Base-by-base conservation (phyloP, 1,139 yeast species). In the Kazachstania sp. region DNA sequence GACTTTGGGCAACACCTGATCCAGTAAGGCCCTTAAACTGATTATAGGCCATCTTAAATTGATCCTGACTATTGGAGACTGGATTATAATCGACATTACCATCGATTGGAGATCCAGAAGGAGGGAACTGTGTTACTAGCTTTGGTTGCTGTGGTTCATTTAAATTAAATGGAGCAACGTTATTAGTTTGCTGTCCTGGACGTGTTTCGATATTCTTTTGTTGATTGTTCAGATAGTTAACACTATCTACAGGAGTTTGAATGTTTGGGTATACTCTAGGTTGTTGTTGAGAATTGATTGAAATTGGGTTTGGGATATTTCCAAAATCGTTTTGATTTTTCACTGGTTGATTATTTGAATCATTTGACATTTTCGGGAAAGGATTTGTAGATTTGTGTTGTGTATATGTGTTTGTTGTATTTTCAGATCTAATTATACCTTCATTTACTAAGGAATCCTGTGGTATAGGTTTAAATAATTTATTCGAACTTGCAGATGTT, bases 301-400 rank as follows among this genome's bases (percentile, higher is more conserved):
- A 31, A 37, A 42, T 9, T 4, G 35, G 2, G 20, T 15, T 29
- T 36, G 15, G n/a, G 47, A 37, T 31, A 36, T 18, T 29, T 23
- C 13, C 29, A 26, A 15, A 32, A 9, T 32, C 19, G 15, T 16
- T 32, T 3, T 15, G 15, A 3, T 32, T 32, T 23, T 23, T 7
- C 8, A 32, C 18, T 20, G 34, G n/a, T 30, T 44, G 36, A 7
- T 7, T 3, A 23, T 41, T 12, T 11, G 23, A 5, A 38, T 16
- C 39, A 36, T 49, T 43, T 2, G 49, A 48, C 54, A 63, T 61
- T 41, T 51, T 59, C 18, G 67, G 67, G 41, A 64, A 64, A 20
- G 67, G 67, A 49, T 64, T 64, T 37, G 56, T 62, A 3, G 65
- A 57, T 50, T 63, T 64, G 50, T 62, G 61, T 42, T 60, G 63